Evolutionary conservation across 306 rosid genomes (phyloP).

Genomic region (Quillaja saponaria): DNA sequence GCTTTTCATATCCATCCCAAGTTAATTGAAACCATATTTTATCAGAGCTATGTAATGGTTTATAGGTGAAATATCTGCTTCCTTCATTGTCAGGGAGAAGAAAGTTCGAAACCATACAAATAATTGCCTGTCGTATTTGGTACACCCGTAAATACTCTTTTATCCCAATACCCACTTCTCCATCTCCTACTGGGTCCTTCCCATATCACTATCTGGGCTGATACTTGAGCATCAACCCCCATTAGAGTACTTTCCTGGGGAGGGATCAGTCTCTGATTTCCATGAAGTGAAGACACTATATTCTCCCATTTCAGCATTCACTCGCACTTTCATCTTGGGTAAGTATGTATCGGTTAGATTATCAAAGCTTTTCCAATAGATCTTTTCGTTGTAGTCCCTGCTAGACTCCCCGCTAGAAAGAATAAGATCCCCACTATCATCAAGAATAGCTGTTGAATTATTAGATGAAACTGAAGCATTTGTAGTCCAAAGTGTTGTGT

Average conservation of each 20-base stretch:
- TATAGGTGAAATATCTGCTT: conserved; percentile 22
- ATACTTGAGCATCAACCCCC: conserved; percentile 49
- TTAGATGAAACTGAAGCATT: conserved; percentile 15
- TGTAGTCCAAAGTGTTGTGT: conserved; percentile 31
- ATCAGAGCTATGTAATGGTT: background rate
- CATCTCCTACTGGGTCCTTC: conserved; percentile 39
- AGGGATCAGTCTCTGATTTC: conserved; percentile 46
- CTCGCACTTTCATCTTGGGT: conserved; percentile 42
- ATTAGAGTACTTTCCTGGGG: conserved; percentile 38
- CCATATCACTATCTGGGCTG: conserved; percentile 51
- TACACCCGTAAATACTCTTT: conserved; percentile 33
- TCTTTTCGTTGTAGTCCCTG: background rate
- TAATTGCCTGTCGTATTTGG: conserved; percentile 29
- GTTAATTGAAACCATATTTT: conserved; percentile 36
- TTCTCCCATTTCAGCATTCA: conserved; percentile 32
- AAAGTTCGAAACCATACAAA: conserved; percentile 35
- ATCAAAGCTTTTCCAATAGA: conserved; percentile 44
- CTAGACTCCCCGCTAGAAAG: conserved; percentile 4
- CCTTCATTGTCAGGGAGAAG: background rate
- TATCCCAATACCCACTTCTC: conserved; percentile 59
- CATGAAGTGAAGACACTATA: conserved; percentile 40
- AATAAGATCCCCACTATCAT: conserved; percentile 31
- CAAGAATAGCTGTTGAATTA: conserved; percentile 24
- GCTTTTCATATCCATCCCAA: conserved; percentile 48
- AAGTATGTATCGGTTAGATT: conserved; percentile 42